Base-by-base conservation (phyloP, 768 basidiomycete species). In the Termitomyces sp. region DNA sequence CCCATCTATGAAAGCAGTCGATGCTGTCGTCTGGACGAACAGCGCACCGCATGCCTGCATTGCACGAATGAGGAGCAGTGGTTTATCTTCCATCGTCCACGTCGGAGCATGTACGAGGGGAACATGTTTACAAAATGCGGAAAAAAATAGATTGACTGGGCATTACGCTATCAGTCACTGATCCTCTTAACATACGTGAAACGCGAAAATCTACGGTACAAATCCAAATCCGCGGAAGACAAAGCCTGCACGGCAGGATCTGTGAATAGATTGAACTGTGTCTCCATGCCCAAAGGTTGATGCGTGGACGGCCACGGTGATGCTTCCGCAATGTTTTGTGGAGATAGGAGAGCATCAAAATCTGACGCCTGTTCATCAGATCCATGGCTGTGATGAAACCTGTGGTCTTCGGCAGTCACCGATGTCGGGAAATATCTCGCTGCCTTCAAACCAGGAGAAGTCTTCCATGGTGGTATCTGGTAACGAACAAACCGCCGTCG, bases 41-140 rank as follows among this genome's bases (percentile, higher is more conserved):
- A 83, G 72, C 27, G 81, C 88, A 58, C 82, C 88, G 69, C 80
- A 86, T 22, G 80, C 84, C 68, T 81, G 80, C 83, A 84, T 84
- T 24, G 79, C 77, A 20, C 73, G 78, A 47, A 84, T 66, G 42
- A 84, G 80, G 61, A 82, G 73, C 5, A 73, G 75, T 36, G 79
- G 81, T 59, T 81, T 83, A 36, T 69, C 73, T 30, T 76, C 79
- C 65, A 72, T 63, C 33, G 70, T 77, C 76, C 81, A 83, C 42
- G 80, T 87, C 45, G 79, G 70, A n/a, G 69, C 72, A 69, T 81
- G 88, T 16, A 86, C 73, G 58, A 83, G 72, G 46, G 83, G 83
- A 63, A 85, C 76, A 66, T 89, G 83, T 16, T 68, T 66, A 54
- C 73, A 76, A 68, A 82, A 82, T 47, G 75, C 75, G 47, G 79